These are phyloP conservation scores for Papiliotrema terrestris DNA, from an alignment of 1,284 basidiomycete genomes.

Conservation along the genomic window DNA sequence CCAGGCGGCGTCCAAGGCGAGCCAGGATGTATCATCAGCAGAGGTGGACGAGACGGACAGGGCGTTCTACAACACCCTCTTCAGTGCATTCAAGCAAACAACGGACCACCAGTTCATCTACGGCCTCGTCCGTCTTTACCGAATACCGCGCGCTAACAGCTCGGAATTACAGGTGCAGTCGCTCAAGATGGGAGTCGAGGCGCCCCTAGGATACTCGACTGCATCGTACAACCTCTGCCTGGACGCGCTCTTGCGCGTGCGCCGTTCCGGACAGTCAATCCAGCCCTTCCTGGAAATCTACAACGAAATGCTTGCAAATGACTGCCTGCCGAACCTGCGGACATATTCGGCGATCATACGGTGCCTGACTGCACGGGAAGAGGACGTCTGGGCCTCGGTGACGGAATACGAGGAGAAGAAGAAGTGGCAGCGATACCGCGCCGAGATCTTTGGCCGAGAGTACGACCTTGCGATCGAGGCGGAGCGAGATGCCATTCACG, in stretches of 20 bases:
- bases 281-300: constrained; percentile 66
- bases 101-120: neutral
- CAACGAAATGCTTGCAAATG: constrained; percentile 66
- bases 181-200: neutral
- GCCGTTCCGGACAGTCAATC: constrained; percentile 58
- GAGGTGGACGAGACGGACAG: neutral
- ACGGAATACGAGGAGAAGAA: constrained; percentile 48
- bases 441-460: constrained; percentile 1
- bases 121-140: neutral
- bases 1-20: neutral
- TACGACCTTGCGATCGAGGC: constrained; percentile 2
- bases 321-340: constrained; percentile 61
- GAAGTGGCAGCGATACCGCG: constrained; percentile 23
- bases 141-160: neutral
- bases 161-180: neutral
- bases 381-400: constrained; percentile 60
- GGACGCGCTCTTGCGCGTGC: constrained; percentile 55
- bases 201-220: constrained; percentile 15
- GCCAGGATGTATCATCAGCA: neutral
- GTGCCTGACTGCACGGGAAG: constrained; percentile 68
- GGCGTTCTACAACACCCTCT: constrained; percentile 6
- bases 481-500: constrained; percentile 12
- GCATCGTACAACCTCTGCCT: constrained; percentile 66
- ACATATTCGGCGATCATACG: constrained; percentile 71
- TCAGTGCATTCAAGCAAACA: neutral